A percentile compares a stretch with the other conserved stretches of the same genome.
Evolutionary conservation across 768 basidiomycete genomes (phyloP).

Genomic region (Lepiota brunneoincarnata): DNA sequence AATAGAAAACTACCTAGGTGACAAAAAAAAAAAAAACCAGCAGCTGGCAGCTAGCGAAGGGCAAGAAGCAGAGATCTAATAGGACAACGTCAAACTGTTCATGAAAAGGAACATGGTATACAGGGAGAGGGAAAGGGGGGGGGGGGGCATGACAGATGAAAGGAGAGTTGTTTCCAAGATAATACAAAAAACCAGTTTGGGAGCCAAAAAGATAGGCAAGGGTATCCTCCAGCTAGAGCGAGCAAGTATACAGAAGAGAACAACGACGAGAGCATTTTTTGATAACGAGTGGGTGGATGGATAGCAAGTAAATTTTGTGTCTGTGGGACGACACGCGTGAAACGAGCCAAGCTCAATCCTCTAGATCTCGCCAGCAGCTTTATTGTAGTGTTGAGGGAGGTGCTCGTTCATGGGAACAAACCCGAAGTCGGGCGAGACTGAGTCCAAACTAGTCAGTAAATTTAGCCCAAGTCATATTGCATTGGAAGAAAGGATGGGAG

Average conservation of each 20-base stretch:
- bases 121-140: constrained; percentile 7
- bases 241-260: constrained; percentile 1
- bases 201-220: background rate
- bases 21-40: background rate
- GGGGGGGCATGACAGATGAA: background rate
- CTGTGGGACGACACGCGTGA: background rate
- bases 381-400: constrained; percentile 61
- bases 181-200: constrained; percentile 5
- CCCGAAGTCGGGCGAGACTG: constrained; percentile 82
- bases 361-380: constrained; percentile 51
- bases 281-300: background rate
- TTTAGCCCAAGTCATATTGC: constrained; percentile 8
- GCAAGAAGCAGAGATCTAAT: constrained; percentile 1
- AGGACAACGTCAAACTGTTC: constrained; percentile 1
- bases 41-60: background rate
- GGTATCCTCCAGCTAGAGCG: constrained; percentile 8
- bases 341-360: background rate
- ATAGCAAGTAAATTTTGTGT: background rate
- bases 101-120: constrained; percentile 2
- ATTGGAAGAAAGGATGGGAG: constrained; percentile 1
- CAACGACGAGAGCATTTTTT: constrained; percentile 3
- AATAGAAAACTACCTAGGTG: background rate
- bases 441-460: constrained; percentile 17
- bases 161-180: constrained; percentile 9
- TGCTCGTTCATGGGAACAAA: constrained; percentile 83